Base-by-base conservation (phyloP, 306 rosid genomes). In the Sesbania bispinosa region DNA sequence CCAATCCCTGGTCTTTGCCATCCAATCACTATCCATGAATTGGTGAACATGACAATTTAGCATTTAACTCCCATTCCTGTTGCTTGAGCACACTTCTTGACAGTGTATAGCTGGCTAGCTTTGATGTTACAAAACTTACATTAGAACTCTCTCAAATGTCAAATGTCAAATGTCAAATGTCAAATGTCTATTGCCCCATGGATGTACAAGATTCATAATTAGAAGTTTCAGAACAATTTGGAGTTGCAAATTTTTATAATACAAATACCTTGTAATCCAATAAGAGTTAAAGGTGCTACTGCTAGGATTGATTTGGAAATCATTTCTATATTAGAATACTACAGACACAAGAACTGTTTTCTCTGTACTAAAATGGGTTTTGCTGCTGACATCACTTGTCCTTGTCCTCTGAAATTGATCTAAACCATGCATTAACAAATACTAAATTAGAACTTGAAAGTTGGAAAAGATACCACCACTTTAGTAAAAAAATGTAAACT, bases 1-100 rank as follows among this genome's bases (percentile, higher is more conserved):
- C 89, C 86, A 18, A 81, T 87, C 75, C 52, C 86, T 5, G 75
- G 57, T 33, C 51, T 87, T 77, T 88, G 96, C 75, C 83, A 24
- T 26, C 98, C 97, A 13, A 62, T 74, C 72, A 69, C 85, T 18
- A 54, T 93, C 62, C 80, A 71, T 43, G 79, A 93, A 27, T 71
- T 93, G 67, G 77, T 65, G 11, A 67, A 67, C 64, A 62, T 62
- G 16, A 32, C 42, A 62, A 30, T 21, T 60, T 75, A 71, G 77
- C 75, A 60, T 42, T 38, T 55, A 21, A 3, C 15, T 19, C 2
- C 39, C 21, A 36, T 18, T 32, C n/a, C n/a, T n/a, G n/a, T n/a
- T n/a, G n/a, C n/a, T n/a, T n/a, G 15, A 61, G 29, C 42, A 33
- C 6, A 33, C n/a, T n/a, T n/a, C n/a, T n/a, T n/a, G n/a, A n/a